These are phyloP conservation scores for Pouteria campechiana DNA, from an alignment of 179 eudicot species.

Conservation along the genomic window DNA sequence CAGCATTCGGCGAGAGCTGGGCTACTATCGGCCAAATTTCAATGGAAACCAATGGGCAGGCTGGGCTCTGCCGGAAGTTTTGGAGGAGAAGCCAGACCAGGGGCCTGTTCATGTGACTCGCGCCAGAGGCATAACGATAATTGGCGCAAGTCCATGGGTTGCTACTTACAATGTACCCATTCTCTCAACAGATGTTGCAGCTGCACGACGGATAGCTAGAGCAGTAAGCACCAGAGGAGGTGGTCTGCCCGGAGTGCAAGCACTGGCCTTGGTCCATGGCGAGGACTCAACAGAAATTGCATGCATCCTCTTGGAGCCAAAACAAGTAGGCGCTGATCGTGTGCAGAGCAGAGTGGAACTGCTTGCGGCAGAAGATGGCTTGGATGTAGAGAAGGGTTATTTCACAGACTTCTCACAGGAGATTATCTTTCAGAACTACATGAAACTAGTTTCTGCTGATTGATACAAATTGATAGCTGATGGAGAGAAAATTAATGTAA, in stretches of 20 bases:
- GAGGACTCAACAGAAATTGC: constrained; percentile 46
- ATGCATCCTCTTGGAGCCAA: constrained; percentile 39
- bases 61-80: constrained; percentile 28
- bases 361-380: constrained; percentile 37
- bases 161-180: constrained; percentile 49
- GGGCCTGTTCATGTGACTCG: constrained; percentile 36
- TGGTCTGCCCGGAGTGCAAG: constrained; percentile 50
- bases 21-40: constrained; percentile 42
- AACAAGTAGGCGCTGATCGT: constrained; percentile 35
- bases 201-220: constrained; percentile 27
- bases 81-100: constrained; percentile 30
- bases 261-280: constrained; percentile 49
- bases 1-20: constrained; percentile 39
- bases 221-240: constrained; percentile 61
- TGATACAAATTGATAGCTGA: neutral
- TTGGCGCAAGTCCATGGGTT: constrained; percentile 47
- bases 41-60: constrained; percentile 53
- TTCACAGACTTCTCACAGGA: constrained; percentile 36
- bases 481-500: neutral
- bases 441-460: constrained; percentile 14
- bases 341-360: constrained; percentile 37
- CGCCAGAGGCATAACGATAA: constrained; percentile 36
- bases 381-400: constrained; percentile 43
- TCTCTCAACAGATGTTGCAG: constrained; percentile 42
- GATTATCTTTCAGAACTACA: constrained; percentile 36